Conservation (phyloP, 2,329 filamentous ascomycete species). For the Colletotrichum lupini region DNA sequence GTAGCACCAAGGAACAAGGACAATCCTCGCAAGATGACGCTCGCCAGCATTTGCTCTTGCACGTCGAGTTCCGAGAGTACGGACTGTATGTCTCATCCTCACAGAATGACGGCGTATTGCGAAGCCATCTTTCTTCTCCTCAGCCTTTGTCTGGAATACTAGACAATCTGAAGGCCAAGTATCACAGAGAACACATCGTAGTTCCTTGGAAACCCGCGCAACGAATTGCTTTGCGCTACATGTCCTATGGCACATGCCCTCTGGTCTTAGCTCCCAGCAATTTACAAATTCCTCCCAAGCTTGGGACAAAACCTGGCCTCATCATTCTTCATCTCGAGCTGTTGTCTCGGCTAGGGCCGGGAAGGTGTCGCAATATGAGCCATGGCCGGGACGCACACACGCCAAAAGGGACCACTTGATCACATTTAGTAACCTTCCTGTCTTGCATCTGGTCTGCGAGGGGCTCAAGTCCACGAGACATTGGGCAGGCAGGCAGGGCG, state of each 20-base stretch:
- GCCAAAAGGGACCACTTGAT: neutral
- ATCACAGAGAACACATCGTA: neutral
- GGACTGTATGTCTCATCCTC: neutral
- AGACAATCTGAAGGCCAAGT: neutral
- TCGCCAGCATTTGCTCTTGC: slow-evolving; percentile 2
- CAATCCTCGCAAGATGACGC: neutral
- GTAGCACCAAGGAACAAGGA: neutral
- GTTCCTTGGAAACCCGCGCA: neutral
- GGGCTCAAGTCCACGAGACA: neutral
- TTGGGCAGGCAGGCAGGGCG: neutral
- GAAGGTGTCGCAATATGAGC: slow-evolving; percentile 8
- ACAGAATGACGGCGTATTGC: neutral
- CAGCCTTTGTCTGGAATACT: neutral
- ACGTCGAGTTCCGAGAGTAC: slow-evolving; percentile 11
- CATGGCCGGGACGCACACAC: neutral
- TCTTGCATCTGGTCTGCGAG: neutral
- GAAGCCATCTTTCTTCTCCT: neutral
- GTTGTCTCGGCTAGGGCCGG: slow-evolving; percentile 17
- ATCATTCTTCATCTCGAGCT: slow-evolving; percentile 24
- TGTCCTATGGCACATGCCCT: neutral
- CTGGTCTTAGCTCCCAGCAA: neutral
- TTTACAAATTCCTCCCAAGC: neutral
- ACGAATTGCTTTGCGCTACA: neutral
- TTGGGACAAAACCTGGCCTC: slow-evolving; percentile 11
- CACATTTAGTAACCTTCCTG: neutral